These are phyloP conservation scores for Nakataea oryzae DNA, from an alignment of 2,329 filamentous ascomycete genomes.

Conservation along the genomic window DNA sequence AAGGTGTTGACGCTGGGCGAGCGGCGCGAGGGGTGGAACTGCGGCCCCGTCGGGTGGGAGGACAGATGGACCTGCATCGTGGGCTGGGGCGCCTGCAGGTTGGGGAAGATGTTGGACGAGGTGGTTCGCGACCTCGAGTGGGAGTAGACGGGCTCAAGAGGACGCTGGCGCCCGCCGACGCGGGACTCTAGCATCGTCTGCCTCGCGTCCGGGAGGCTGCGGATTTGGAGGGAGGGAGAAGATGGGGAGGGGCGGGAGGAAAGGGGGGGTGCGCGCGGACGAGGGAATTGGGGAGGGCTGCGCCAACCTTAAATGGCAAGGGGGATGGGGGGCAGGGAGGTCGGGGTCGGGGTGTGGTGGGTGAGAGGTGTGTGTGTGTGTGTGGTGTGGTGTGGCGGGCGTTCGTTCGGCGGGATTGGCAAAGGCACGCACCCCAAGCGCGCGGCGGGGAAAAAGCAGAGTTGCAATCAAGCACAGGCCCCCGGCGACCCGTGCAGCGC, in stretches of 20 bases:
- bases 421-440: too few species aligned
- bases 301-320: background rate
- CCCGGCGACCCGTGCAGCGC: background rate
- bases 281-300: background rate
- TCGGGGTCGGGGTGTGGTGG: too few species aligned
- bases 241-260: background rate
- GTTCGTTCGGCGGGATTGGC: background rate
- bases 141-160: conserved; percentile 28
- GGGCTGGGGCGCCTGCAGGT: conserved; percentile 17
- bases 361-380: too few species aligned
- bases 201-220: background rate
- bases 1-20: conserved; percentile 58
- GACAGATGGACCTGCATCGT: conserved; percentile 17
- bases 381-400: too few species aligned
- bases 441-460: background rate
- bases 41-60: conserved; percentile 13
- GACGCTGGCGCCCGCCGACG: conserved; percentile 17
- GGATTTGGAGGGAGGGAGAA: background rate
- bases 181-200: conserved; percentile 20
- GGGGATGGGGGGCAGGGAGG: background rate
- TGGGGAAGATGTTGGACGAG: conserved; percentile 42
- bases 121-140: conserved; percentile 47
- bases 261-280: background rate
- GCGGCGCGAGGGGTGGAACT: conserved; percentile 34
- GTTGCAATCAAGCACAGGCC: background rate